Percentiles rank a stretch among this genome's conserved stretches.
phyloP scores from a whole-genome alignment of 352 stramenopile species.

The Phytophthora quininea region DNA sequence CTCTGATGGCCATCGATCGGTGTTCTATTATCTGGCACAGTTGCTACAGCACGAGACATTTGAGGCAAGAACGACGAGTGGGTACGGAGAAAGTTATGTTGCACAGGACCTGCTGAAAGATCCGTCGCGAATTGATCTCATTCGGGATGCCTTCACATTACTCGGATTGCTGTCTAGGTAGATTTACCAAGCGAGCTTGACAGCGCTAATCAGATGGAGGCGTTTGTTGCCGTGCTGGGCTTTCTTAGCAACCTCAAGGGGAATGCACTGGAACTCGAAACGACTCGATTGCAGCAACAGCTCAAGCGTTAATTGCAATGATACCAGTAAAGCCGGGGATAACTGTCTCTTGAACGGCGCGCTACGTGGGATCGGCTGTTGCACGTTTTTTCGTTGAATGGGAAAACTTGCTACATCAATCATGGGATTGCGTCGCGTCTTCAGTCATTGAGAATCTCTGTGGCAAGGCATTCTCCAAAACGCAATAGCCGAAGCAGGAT shows the following conservation, averaged over 20 bases:
- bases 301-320: conserved; percentile 43
- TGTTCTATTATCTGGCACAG: conserved; percentile 70
- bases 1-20: conserved; percentile 54
- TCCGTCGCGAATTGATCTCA: conserved; percentile 38
- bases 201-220: conserved; percentile 55
- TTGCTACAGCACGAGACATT: conserved; percentile 73
- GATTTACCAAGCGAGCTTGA: conserved; percentile 61
- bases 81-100: conserved; percentile 22
- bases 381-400: too few species aligned
- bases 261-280: conserved; percentile 24
- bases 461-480: not conserved
- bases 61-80: conserved; percentile 42
- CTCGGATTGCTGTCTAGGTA: conserved; percentile 74
- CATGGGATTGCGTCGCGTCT: too few species aligned
- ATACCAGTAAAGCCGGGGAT: conserved; percentile 1
- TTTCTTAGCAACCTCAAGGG: conserved; percentile 50
- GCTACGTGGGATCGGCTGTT: too few species aligned
- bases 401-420: too few species aligned
- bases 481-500: conserved; percentile 6
- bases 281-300: conserved; percentile 58
- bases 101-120: conserved; percentile 32
- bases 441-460: too few species aligned
- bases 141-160: conserved; percentile 65
- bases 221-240: conserved; percentile 63
- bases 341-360: too few species aligned